A percentile compares a stretch with the other conserved stretches of the same genome.
phyloP scores from a whole-genome alignment of 495 filamentous ascomycete genomes.

The Thermothielavioides terrestris region DNA sequence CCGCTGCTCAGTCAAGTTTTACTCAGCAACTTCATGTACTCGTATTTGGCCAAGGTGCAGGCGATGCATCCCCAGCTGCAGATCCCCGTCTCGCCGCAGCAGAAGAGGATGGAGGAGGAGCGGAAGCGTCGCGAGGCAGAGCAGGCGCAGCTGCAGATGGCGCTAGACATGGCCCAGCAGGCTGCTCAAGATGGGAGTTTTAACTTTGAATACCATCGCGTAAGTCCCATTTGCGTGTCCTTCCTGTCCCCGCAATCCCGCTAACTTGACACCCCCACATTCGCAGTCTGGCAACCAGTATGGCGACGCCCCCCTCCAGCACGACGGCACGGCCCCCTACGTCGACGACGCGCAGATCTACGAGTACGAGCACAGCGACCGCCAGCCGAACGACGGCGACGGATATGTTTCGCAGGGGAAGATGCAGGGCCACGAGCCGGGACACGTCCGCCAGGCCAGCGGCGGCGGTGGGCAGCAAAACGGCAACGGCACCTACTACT shows the following conservation, averaged over 20 bases:
- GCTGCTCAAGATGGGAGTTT: conserved; percentile 33
- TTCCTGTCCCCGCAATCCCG: not conserved
- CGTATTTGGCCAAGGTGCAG: conserved; percentile 96
- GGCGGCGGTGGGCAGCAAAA: conserved; percentile 3
- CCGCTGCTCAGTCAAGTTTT: conserved; percentile 92
- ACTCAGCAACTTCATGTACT: conserved; percentile 99
- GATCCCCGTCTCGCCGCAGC: conserved; percentile 57
- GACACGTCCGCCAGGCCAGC: not conserved
- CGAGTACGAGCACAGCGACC: conserved; percentile 36
- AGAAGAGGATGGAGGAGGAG: conserved; percentile 53
- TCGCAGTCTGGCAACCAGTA: conserved; percentile 37
- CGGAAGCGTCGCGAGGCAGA: conserved; percentile 58
- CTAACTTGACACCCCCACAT: not conserved
- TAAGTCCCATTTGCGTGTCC: conserved; percentile 23
- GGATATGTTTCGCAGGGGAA: conserved; percentile 5
- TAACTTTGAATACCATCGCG: conserved; percentile 46
- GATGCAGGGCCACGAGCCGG: conserved; percentile 1
- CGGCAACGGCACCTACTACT: conserved; percentile 11
- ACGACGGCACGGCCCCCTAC: conserved; percentile 30
- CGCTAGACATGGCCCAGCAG: conserved; percentile 42
- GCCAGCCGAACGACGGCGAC: conserved; percentile 8
- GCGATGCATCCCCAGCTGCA: conserved; percentile 93
- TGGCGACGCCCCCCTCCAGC: conserved; percentile 31
- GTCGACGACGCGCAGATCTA: conserved; percentile 41
- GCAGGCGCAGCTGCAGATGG: conserved; percentile 31